Conservation (phyloP, 225 moss, liverwort and hornwort genomes). For the Physcomitrium patens region DNA sequence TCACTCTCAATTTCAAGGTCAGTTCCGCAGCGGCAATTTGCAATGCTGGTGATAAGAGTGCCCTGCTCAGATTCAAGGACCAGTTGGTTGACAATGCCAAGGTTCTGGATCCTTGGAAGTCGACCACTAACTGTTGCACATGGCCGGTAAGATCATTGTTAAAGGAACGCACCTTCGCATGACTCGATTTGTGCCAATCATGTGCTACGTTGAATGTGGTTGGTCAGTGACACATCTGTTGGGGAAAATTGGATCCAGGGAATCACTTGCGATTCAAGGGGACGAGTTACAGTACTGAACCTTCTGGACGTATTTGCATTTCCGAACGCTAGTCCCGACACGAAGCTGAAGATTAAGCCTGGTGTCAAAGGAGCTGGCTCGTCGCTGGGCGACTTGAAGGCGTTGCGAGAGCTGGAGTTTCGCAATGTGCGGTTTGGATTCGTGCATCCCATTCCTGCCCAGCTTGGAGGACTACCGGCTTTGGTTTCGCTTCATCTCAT, state of each 20-base stretch:
- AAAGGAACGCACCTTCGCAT: neutral
- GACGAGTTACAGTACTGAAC: slow-evolving; percentile 28
- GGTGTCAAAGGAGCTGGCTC: slow-evolving; percentile 28
- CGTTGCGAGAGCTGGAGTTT: slow-evolving; percentile 21
- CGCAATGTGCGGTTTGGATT: slow-evolving; percentile 35
- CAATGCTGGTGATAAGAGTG: slow-evolving; percentile 30
- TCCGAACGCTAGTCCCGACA: neutral
- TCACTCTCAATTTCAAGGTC: neutral
- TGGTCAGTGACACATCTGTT: too few species aligned
- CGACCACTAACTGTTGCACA: slow-evolving; percentile 35
- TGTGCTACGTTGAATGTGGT: too few species aligned
- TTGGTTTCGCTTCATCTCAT: slow-evolving; percentile 21
- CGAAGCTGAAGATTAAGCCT: slow-evolving; percentile 25
- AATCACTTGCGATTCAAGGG: slow-evolving; percentile 32
- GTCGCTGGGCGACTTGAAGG: slow-evolving; percentile 37
- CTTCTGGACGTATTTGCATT: slow-evolving; percentile 27
- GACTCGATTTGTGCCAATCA: neutral
- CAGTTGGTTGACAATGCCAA: slow-evolving; percentile 34
- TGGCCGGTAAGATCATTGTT: slow-evolving; percentile 27
- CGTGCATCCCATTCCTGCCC: slow-evolving; percentile 16
- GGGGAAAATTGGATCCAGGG: slow-evolving; percentile 26
- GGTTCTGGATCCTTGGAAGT: slow-evolving; percentile 31
- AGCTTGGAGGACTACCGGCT: slow-evolving; percentile 28
- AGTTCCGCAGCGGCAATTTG: slow-evolving; percentile 31
- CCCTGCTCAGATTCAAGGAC: slow-evolving; percentile 35